Base-by-base conservation (phyloP, 441 rosid genomes). In the Melastoma candidum region DNA sequence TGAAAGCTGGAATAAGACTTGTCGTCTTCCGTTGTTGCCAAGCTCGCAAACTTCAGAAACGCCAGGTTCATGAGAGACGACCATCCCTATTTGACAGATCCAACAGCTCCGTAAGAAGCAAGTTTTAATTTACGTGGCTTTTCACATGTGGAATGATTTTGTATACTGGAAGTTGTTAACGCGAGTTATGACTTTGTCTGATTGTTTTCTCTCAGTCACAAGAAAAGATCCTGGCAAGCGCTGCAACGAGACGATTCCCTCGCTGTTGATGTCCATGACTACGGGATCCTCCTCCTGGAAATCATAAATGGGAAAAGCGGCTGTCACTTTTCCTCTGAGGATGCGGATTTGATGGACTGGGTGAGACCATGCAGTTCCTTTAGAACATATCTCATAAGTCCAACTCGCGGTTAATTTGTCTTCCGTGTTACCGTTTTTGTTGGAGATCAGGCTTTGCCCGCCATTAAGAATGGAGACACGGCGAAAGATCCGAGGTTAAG, bases 271-370 rank as follows among this genome's bases (percentile, higher is more conserved):
- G 51, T 79, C 12, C 68, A 44, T 24, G 78, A 51, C 49, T 76
- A 74, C 14, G 82, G 78, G 51, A 32, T 51, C 24, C 29, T 79
- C 5, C 76, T 79, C 10, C 44, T 79, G 47, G 81, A 79, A 69
- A 74, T 76, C 49, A 68, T 79, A 43, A 70, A 58, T 2, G 81
- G 81, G 12, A 72, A 68, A 56, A 68, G 49, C 54, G 76, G 65
- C 47, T n/a, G 39, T 6, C 43, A 39, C 9, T 71, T 53, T 56
- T 13, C 3, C 12, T 46, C 49, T n/a, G n/a, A n/a, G 22, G 67
- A 56, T 44, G 67, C 65, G 51, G 58, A 69, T 47, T 53, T 74
- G 48, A 48, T 52, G 50, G 64, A 63, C 4, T 72, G 77, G 81
- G 85, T 76, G 65, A 65, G 69, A 51, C 61, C 4, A 27, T 22